Conservation (phyloP, 169 alveolate genomes). For the Plasmodium malariae region DNA sequence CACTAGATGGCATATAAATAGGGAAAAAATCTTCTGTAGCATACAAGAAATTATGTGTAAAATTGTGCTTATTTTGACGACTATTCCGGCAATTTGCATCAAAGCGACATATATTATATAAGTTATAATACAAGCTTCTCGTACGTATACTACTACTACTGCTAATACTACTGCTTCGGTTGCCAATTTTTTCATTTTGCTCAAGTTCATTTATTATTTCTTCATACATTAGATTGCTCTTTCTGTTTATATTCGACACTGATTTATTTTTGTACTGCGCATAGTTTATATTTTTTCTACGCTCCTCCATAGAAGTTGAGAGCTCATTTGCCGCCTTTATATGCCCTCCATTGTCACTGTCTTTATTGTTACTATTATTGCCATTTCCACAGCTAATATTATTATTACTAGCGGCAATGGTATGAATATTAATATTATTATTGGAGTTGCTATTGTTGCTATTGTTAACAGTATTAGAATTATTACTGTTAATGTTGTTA, state of each 20-base stretch:
- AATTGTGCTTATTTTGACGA: not conserved
- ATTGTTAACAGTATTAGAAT: not conserved
- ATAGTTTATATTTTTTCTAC: constrained; percentile 26
- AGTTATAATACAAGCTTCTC: not conserved
- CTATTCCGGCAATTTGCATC: not conserved
- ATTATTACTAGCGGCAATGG: not conserved
- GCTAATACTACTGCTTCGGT: not conserved
- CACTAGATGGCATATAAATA: constrained; percentile 60
- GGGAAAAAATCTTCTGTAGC: constrained; percentile 51
- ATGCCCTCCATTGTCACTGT: not conserved
- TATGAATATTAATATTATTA: not conserved
- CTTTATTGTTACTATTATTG: not conserved
- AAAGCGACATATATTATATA: not conserved
- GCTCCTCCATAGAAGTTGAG: not conserved
- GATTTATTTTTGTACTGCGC: constrained; percentile 17
- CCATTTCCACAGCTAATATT: not conserved
- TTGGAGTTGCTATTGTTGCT: not conserved
- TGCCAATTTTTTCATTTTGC: constrained; percentile 1
- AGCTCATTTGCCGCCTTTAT: not conserved
- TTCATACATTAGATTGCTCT: constrained; percentile 9
- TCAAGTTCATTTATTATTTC: constrained; percentile 25
- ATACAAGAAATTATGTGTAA: constrained; percentile 51
- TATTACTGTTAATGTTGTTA: not conserved
- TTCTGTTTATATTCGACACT: not conserved
- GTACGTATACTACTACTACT: not conserved